Base-by-base conservation (phyloP, 2,329 filamentous ascomycete species). In the Talaromyces amestolkiae region DNA sequence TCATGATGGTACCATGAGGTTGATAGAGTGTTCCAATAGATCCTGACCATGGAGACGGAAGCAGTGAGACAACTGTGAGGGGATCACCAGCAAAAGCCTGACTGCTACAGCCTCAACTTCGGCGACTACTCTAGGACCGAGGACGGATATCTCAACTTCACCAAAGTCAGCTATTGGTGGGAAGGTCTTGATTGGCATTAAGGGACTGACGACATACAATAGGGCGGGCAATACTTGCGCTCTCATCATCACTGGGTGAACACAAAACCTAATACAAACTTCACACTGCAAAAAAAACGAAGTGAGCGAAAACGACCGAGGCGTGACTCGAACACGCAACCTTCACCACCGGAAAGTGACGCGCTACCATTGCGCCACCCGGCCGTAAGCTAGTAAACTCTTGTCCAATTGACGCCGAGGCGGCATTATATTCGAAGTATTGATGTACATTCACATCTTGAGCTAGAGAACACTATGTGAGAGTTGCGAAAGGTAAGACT, bases 301-400 rank as follows among this genome's bases (percentile, higher is more conserved):
- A 13, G n/a, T n/a, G 3, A 13, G 15, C 19, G 17, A 58, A n/a
- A 39, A 39, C 64, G 64, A 65, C 60, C 54, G 33, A n/a, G 43
- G 47, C 54, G 65, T 56, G 65, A 66, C 61, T 64, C 45, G 45
- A 66, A 66, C 65, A 58, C 65, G 54, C 43, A 66, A 66, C 61
- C 61, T 66, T 64, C 65, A 63, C 59, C 53, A 56, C 61, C 60
- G 60, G 61, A 66, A 64, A 60, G 59, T 63, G 45, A 49, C 45
- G 45, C 45, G 45, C 45, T 49, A 22, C 45, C 45, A 49, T 49
- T 49, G 45, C 45, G 45, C 45, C 45, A 49, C 19, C 45, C 45
- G 35, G 56, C 62, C 62, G 39, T 39, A 17, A 58, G 43, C 43
- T 22, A 22, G 27, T 19, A 3, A 43, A 3, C 9, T 7, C 41